phyloP scores from a whole-genome alignment of 2,329 filamentous ascomycete genomes.

The Neofusicoccum cordaticola region DNA sequence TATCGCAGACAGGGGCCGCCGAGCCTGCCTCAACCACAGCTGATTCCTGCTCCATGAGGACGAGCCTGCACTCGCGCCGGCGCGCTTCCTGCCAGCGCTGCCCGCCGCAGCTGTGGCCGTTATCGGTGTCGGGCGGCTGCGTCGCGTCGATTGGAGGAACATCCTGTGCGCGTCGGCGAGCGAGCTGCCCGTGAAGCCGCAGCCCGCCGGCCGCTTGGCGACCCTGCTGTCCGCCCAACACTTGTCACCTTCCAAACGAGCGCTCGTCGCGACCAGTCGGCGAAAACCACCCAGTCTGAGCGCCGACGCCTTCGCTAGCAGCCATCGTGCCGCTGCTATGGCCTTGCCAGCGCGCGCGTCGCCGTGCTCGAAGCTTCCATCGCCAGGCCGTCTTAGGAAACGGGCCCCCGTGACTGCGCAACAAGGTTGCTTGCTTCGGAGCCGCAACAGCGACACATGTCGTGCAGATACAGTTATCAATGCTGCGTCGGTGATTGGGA shows the following conservation, averaged over 20 bases:
- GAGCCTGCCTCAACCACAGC: neutral
- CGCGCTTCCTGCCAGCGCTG: neutral
- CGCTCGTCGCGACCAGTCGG: neutral
- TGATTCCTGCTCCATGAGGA: neutral
- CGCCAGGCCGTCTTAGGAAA: no score
- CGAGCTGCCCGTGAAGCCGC: neutral
- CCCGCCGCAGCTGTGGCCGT: neutral
- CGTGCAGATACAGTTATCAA: neutral
- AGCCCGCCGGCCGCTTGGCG: neutral
- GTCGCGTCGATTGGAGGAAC: neutral
- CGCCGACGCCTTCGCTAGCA: neutral
- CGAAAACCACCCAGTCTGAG: neutral
- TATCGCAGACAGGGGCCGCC: neutral
- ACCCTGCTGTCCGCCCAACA: neutral
- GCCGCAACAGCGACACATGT: neutral
- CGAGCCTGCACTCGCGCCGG: neutral
- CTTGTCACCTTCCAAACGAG: neutral
- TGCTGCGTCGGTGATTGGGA: neutral
- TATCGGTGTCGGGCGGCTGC: neutral
- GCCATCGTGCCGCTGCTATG: neutral
- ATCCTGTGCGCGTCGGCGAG: neutral
- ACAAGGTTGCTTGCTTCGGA: neutral
- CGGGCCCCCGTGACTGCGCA: neutral
- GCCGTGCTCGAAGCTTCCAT: neutral
- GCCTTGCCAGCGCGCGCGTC: neutral